Base-by-base conservation (phyloP, 371 early-diverging fungal species). In the Zancudomyces culisetae region DNA sequence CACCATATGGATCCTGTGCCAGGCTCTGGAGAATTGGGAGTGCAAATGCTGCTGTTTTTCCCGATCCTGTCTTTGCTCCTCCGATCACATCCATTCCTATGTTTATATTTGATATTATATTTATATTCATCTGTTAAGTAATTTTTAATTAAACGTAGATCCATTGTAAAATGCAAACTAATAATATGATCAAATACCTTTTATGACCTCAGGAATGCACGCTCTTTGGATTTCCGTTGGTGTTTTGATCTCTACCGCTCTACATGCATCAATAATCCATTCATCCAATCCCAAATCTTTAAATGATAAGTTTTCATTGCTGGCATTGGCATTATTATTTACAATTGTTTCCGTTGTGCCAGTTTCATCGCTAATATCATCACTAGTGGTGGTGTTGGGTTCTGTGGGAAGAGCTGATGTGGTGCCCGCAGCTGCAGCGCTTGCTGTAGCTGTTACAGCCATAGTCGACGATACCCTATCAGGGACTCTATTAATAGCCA, bases 11-110 rank as follows among this genome's bases (percentile, higher is more conserved):
- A 55, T 95, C 87, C 58, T 88, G 82, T 0, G 87, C 77, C 6
- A 94, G 72, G 64, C 81, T 80, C 60, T 98, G 92, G 47, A 98
- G 70, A 20, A 99, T 93, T 0, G 99, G 99, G 19, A 99, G 63
- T 1, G 98, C 91, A 75, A 98, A 99, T 0, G 98, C 95, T 8
- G 98, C 90, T 0, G 99, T 99, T 70, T 99, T 99, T 58, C 99
- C 99, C 1, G 85, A 83, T 53, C 99, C 99, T 0, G 99, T 99
- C 56, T 90, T 85, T 27, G 99, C 98, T 13, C 89, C 85, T 41
- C 97, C 99, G 56, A 99, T 88, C 4, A 94, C 79, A 64, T 95
- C 90, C 53, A 73, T 69, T 0, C 91, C 52, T 51, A 43, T 48
- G n/a, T 23, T 45, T 45, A 8, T 22, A 10, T 35, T 35, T 35